Conservation (phyloP, 768 basidiomycete species). For the Amanita brunnescens region DNA sequence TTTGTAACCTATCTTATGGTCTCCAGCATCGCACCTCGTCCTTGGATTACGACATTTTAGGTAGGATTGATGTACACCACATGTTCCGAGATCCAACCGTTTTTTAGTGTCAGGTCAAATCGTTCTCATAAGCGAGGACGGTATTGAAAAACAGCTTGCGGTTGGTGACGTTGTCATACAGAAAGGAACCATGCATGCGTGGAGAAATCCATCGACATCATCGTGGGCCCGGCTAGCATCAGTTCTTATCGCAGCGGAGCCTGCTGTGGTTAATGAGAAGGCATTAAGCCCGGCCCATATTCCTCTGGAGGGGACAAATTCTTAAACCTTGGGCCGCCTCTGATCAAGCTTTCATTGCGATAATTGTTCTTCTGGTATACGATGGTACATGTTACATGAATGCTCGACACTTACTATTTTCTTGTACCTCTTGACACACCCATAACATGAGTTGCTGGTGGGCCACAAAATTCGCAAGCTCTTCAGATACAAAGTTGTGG, state of each 20-base stretch:
- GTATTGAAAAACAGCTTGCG: slow-evolving; percentile 40
- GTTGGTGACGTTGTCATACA: slow-evolving; percentile 51
- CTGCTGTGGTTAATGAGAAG: slow-evolving; percentile 38
- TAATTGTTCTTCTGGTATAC: too few relatives aligned
- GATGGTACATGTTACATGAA: too few relatives aligned
- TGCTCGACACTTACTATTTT: too few relatives aligned
- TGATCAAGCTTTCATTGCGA: too few relatives aligned
- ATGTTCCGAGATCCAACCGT: not conserved
- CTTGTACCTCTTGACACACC: too few relatives aligned
- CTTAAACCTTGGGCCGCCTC: too few relatives aligned
- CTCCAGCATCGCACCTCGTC: slow-evolving; percentile 42
- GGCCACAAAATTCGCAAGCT: too few relatives aligned
- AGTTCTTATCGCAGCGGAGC: slow-evolving; percentile 46
- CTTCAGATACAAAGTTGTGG: too few relatives aligned
- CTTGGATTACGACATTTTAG: slow-evolving; percentile 52
- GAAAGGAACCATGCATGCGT: slow-evolving; percentile 52
- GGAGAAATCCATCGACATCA: slow-evolving; percentile 48
- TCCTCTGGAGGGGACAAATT: not conserved
- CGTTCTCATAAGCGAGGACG: slow-evolving; percentile 48
- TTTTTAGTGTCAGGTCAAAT: slow-evolving; percentile 44
- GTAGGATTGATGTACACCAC: slow-evolving; percentile 22
- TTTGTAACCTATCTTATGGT: not conserved
- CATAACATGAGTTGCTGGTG: too few relatives aligned
- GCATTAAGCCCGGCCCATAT: slow-evolving; percentile 25
- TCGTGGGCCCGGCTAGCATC: slow-evolving; percentile 45